phyloP scores from a whole-genome alignment of 2,329 filamentous ascomycete species.

The Neofusicoccum umdonicola region DNA sequence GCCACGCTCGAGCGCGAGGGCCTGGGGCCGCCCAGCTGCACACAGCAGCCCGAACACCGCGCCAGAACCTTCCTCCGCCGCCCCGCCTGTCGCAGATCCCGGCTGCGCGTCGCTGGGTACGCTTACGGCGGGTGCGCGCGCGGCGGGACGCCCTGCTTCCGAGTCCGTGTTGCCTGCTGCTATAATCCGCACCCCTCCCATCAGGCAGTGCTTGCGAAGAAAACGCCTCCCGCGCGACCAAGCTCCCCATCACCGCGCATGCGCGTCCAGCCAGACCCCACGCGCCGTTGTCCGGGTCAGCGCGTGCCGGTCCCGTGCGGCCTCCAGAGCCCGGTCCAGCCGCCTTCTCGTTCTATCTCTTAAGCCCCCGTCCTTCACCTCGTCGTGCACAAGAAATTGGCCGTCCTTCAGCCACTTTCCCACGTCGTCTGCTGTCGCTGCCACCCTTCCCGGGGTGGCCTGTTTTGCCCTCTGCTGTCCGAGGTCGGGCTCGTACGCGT shows the following conservation, averaged over 20 bases:
- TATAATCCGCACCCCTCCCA: neutral
- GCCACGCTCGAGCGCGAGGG: neutral
- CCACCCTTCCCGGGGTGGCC: neutral
- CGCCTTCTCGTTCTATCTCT: neutral
- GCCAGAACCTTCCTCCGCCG: conserved; percentile 3
- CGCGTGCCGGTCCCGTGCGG: neutral
- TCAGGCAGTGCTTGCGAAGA: neutral
- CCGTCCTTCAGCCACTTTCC: neutral
- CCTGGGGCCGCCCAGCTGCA: too few species aligned
- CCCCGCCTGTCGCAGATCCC: neutral
- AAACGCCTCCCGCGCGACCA: conserved; percentile 2
- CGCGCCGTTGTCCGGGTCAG: neutral
- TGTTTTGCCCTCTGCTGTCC: neutral
- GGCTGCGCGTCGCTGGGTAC: neutral
- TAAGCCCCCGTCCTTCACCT: neutral
- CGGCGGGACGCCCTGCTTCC: neutral
- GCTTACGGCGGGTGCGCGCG: neutral
- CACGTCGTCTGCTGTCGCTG: too few species aligned
- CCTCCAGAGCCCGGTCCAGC: too few species aligned
- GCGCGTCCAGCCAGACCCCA: neutral
- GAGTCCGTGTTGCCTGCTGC: neutral
- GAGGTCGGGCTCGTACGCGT: neutral
- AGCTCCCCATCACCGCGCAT: neutral
- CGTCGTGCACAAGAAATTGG: neutral
- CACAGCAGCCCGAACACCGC: neutral